Base-by-base conservation (phyloP, 345 rosid species). In the Eucalyptus sp. region DNA sequence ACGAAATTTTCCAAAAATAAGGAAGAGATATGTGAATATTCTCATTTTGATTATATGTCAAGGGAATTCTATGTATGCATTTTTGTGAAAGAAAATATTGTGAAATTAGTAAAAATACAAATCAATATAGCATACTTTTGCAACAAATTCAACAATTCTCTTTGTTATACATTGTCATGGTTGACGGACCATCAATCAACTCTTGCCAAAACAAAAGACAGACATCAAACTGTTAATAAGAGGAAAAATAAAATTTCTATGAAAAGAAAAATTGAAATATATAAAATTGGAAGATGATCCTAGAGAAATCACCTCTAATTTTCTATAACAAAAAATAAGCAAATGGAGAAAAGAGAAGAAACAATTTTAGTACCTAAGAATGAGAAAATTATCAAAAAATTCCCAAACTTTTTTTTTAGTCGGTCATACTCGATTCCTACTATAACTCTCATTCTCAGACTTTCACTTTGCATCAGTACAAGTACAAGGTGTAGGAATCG, bases 401-500 rank as follows among this genome's bases (percentile, higher is more conserved):
- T 18, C 0, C 0, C 5, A 18, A 52, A 18, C 41, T 18, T 10
- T 7, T 52, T 52, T 52, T 52, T 18, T 52, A 1, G 1, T 52
- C 2, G 0, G 2, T 52, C 4, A 18, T 18, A 20, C 2, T 20
- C 0, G 20, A 52, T 2, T 52, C 4, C 0, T 52, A 8, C 0
- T 20, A 0, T 3, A 52, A 52, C 1, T 52, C 1, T 52, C 5
- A 20, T 9, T 51, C 22, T 51, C 2, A 16, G 0, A 52, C 0
- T 52, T 52, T 52, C 20, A 20, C 1, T 2, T 52, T 8, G 0
- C 25, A 52, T 20, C 58, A 7, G 0, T 18, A 1, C 10, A 52
- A 7, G 0, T 18, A 1, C 25, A 52, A 52, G 5, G 5, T 2
- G 0, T 52, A 0, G 2, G 25, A 52, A 5, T 52, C 2, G 0